Evolutionary conservation across 257 asterid genomes (phyloP).

Genomic region (Scutellaria galericulata): DNA sequence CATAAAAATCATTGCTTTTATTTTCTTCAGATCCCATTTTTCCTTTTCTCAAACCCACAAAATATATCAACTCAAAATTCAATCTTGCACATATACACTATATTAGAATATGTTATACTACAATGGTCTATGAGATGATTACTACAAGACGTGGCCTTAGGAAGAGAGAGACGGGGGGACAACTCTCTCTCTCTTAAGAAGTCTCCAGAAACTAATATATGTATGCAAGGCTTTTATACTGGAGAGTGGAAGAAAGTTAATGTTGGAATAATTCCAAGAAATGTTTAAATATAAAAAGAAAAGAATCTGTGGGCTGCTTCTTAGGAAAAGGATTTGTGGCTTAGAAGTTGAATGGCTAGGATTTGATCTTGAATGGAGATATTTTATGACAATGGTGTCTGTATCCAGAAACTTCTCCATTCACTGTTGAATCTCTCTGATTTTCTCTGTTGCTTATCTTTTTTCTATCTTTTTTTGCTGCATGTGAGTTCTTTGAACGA

Average conservation of each 20-base stretch:
- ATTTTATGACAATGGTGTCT: conserved; percentile 30
- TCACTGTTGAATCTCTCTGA: conserved; percentile 24
- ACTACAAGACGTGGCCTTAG: conserved; percentile 39
- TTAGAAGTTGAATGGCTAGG: conserved; percentile 45
- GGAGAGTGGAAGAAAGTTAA: background rate
- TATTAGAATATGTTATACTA: background rate
- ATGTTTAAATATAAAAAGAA: background rate
- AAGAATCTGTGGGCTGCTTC: conserved; percentile 28
- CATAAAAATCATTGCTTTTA: conserved; percentile 60
- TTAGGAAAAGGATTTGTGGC: conserved; percentile 23
- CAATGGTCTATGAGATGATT: conserved; percentile 34
- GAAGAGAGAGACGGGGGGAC: background rate
- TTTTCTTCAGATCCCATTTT: conserved; percentile 59
- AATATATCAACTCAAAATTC: conserved; percentile 20
- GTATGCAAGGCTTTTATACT: conserved; percentile 21
- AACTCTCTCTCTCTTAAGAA: conserved; percentile 40
- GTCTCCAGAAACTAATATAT: conserved; percentile 52
- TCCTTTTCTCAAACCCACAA: conserved; percentile 31
- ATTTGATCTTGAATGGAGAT: conserved; percentile 41
- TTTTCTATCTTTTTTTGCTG: background rate
- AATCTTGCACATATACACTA: background rate
- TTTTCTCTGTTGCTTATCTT: background rate
- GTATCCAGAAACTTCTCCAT: conserved; percentile 57
- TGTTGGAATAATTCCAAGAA: conserved; percentile 16
- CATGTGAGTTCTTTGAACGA: background rate